Evolutionary conservation across 177 flowering plant species (phyloP), one percentile per base, ranked within the genome.

Genomic region (Tripterygium wilfordii): DNA sequence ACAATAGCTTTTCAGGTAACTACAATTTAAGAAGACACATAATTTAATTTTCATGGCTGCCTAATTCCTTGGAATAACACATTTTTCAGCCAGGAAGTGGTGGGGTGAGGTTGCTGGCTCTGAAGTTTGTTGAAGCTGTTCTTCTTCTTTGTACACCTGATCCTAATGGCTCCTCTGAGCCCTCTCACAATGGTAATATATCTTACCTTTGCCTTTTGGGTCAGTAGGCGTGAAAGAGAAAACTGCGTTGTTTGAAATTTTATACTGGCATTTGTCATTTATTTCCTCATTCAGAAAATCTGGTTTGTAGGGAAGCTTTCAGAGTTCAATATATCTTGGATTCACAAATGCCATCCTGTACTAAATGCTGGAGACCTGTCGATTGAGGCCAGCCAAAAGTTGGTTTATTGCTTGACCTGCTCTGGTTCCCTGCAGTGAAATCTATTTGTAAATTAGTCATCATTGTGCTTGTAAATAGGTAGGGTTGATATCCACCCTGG

Each of bases 81-180:
- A 28, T 56, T 54, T 48, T 10, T n/a, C 53, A 88, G 96, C 66
- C 71, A 36, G 96, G 83, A 66, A 65, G 69, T 56, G 85, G 87
- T 52, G 96, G 96, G 18, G 64, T 69, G 43, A 73, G 80, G 61
- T 58, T 81, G 63, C 67, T 77, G 36, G 86, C 97, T 5, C 63
- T 87, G 65, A 86, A 78, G 63, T 94, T 87, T 75, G 83, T 94
- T 29, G 88, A 80, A 70, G 74, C 85, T 30, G 57, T 81, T 37
- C 66, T 89, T 62, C 79, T 87, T 60, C 87, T 94, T 45, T 89
- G 80, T 45, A 83, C 96, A 15, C 90, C 96, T 55, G 90, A 94
- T 70, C 97, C 97, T 50, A 75, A 65, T 71, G 83, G 82, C 32
- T 47, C 77, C 43, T 62, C 74, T 26, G 91, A 82, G 58, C 81